Percentiles rank a stretch among this genome's conserved stretches.
phyloP scores from a whole-genome alignment of 805 yeast genomes.

The Scheffersomyces spartinae region DNA sequence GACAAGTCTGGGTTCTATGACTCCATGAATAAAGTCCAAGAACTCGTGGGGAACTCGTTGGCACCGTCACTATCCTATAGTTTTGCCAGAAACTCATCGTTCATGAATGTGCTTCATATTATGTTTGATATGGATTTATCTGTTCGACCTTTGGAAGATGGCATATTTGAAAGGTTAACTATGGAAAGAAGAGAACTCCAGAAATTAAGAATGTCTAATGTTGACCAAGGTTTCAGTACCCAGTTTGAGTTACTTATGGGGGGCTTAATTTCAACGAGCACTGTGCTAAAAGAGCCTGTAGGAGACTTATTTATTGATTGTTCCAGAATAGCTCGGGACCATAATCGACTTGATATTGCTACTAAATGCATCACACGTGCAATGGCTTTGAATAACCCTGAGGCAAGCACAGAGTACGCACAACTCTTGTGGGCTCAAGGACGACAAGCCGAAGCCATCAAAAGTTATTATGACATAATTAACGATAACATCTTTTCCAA shows the following conservation, averaged over 20 bases:
- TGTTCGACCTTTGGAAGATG: slow-evolving; percentile 5
- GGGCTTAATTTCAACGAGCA: too few relatives aligned
- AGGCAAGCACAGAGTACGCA: slow-evolving; percentile 65
- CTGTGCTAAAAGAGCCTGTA: slow-evolving; percentile 16
- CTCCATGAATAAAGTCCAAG: slow-evolving; percentile 14
- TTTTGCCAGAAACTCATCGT: slow-evolving; percentile 21
- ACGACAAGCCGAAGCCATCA: slow-evolving; percentile 74
- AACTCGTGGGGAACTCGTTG: slow-evolving; percentile 21
- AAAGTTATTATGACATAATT: slow-evolving; percentile 38
- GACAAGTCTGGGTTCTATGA: slow-evolving; percentile 8
- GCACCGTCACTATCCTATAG: slow-evolving; percentile 25
- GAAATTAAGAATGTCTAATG: slow-evolving; percentile 17
- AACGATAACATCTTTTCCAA: slow-evolving; percentile 9
- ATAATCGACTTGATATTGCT: slow-evolving; percentile 61
- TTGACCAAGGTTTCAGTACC: slow-evolving; percentile 28
- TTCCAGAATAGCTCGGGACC: slow-evolving; percentile 55
- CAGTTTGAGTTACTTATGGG: too few relatives aligned
- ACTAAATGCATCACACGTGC: slow-evolving; percentile 58
- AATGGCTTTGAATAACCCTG: slow-evolving; percentile 25
- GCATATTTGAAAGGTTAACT: slow-evolving; percentile 4
- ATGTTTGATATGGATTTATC: slow-evolving; percentile 23
- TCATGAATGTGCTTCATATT: slow-evolving; percentile 27
- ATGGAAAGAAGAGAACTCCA: slow-evolving; percentile 11
- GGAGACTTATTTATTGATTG: slow-evolving; percentile 46
- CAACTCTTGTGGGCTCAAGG: slow-evolving; percentile 84